Conservation (phyloP, 768 basidiomycete genomes). For the Kwoniella sp. region DNA sequence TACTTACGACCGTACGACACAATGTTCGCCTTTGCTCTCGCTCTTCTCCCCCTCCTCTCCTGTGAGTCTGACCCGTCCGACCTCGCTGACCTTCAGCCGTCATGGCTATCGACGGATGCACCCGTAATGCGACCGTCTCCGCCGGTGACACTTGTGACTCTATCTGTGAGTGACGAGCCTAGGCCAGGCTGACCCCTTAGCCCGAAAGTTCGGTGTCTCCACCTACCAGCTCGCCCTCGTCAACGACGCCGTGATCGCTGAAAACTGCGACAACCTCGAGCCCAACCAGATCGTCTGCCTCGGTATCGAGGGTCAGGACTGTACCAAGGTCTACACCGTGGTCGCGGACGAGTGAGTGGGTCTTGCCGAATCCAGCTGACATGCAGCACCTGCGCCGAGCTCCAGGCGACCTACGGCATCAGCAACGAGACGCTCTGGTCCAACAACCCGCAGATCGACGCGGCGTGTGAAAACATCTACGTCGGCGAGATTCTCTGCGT, state of each 20-base stretch:
- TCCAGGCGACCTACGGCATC: constrained; percentile 53
- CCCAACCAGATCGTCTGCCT: constrained; percentile 63
- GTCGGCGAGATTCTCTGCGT: constrained; percentile 69
- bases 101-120: constrained; percentile 53
- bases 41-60: constrained; percentile 56
- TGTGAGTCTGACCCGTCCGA: constrained; percentile 49
- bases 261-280: constrained; percentile 60
- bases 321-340: constrained; percentile 61
- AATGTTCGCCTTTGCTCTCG: constrained; percentile 48
- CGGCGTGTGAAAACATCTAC: constrained; percentile 60
- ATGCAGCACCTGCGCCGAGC: constrained; percentile 56
- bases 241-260: constrained; percentile 58
- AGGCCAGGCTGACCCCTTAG: constrained; percentile 13
- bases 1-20: not conserved
- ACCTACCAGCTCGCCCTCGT: constrained; percentile 71
- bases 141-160: constrained; percentile 63
- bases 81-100: constrained; percentile 20
- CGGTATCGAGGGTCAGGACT: constrained; percentile 61
- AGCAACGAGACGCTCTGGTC: constrained; percentile 57
- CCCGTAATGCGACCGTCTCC: constrained; percentile 61
- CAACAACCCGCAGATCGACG: constrained; percentile 74
- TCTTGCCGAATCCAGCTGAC: not conserved
- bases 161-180: constrained; percentile 53
- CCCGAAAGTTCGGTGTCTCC: constrained; percentile 40
- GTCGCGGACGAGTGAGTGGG: constrained; percentile 53